Evolutionary conservation across 2,329 filamentous ascomycete genomes (phyloP).

Genomic region (Botrytis sinoallii): DNA sequence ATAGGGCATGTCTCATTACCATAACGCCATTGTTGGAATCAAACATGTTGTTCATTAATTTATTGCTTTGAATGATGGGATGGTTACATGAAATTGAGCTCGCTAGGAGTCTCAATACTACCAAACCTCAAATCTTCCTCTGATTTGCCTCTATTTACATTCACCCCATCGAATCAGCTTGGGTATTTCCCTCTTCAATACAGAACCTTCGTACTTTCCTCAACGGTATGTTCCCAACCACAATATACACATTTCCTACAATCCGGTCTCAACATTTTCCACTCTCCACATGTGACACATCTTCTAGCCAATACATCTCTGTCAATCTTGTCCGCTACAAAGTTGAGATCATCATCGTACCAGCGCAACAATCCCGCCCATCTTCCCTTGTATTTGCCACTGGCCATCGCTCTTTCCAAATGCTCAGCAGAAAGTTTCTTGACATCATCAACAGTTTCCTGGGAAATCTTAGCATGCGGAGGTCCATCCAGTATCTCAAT

Average conservation of each 20-base stretch:
- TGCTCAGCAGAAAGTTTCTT: not conserved
- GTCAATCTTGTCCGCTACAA: slow-evolving; percentile 17
- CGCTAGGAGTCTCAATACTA: not conserved
- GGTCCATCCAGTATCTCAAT: slow-evolving; percentile 22
- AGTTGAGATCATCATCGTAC: slow-evolving; percentile 22
- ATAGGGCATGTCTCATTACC: not conserved
- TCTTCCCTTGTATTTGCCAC: slow-evolving; percentile 21
- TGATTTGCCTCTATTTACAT: not conserved
- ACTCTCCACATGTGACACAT: slow-evolving; percentile 19
- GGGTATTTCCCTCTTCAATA: not conserved
- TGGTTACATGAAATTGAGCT: not conserved
- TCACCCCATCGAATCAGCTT: not conserved
- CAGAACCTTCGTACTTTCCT: slow-evolving; percentile 19
- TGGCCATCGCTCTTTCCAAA: slow-evolving; percentile 3
- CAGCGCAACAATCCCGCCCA: slow-evolving; percentile 22
- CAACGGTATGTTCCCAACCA: slow-evolving; percentile 16
- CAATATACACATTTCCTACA: slow-evolving; percentile 22
- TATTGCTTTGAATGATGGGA: not conserved
- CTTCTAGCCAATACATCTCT: slow-evolving; percentile 21
- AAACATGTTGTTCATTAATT: not conserved
- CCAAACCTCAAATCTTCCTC: not conserved
- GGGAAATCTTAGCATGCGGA: not conserved
- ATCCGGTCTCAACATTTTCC: slow-evolving; percentile 23
- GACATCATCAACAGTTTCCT: not conserved
- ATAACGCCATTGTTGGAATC: not conserved